These are phyloP conservation scores for Elongisporangium anandrum DNA, from an alignment of 352 stramenopile species.

Conservation along the genomic window DNA sequence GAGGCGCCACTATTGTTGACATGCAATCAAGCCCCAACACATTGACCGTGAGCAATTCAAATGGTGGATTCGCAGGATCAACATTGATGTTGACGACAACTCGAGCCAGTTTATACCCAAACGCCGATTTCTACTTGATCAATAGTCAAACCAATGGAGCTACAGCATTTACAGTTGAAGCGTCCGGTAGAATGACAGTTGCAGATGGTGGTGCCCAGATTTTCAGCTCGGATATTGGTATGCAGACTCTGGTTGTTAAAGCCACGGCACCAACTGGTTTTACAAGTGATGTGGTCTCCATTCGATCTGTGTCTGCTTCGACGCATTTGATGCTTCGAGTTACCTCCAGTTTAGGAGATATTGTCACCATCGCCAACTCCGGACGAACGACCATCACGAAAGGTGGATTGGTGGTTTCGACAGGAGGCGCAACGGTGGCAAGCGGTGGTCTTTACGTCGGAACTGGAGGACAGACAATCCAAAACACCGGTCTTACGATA, in stretches of 20 bases:
- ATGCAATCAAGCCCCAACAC: slow-evolving; percentile 9
- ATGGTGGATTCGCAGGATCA: slow-evolving; percentile 17
- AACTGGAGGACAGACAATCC: slow-evolving; percentile 29
- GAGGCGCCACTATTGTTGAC: slow-evolving; percentile 36
- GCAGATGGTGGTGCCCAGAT: slow-evolving; percentile 31
- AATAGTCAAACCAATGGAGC: slow-evolving; percentile 19
- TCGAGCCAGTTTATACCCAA: slow-evolving; percentile 19
- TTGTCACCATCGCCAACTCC: slow-evolving; percentile 42
- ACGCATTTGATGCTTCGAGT: slow-evolving; percentile 49
- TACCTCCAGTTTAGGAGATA: slow-evolving; percentile 10
- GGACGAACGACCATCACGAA: slow-evolving; percentile 41
- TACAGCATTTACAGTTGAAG: slow-evolving; percentile 35
- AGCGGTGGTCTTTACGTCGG: slow-evolving; percentile 35
- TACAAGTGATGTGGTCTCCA: slow-evolving; percentile 25
- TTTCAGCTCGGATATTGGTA: slow-evolving; percentile 16
- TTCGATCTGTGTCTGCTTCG: slow-evolving; percentile 25
- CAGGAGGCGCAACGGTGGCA: slow-evolving; percentile 36
- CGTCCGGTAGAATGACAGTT: slow-evolving; percentile 46
- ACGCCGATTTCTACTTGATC: slow-evolving; percentile 35
- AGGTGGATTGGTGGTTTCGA: slow-evolving; percentile 28
- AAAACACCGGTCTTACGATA: slow-evolving; percentile 29
- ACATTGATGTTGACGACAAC: slow-evolving; percentile 20
- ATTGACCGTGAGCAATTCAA: slow-evolving; percentile 23
- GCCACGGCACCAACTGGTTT: slow-evolving; percentile 18
- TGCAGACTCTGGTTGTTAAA: slow-evolving; percentile 25